Evolutionary conservation across 345 rosid species (phyloP).

Genomic region (Eucalyptus melliodora): DNA sequence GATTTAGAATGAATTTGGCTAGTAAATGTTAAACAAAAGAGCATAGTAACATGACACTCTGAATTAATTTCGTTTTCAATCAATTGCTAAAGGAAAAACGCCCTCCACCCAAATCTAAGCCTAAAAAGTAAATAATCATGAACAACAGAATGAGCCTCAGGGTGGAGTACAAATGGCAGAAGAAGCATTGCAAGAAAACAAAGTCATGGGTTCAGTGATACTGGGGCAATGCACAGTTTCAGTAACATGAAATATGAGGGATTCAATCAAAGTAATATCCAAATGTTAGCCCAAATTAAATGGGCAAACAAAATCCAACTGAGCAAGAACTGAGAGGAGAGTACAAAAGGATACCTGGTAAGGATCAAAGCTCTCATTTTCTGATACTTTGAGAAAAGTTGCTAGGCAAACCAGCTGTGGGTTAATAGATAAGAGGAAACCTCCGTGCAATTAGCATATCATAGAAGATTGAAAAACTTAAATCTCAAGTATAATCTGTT

Average conservation of each 20-base stretch:
- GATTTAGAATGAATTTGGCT: background rate
- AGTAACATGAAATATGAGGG: background rate
- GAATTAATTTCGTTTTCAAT: background rate
- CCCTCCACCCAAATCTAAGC: background rate
- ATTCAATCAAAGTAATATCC: background rate
- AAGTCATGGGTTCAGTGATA: background rate
- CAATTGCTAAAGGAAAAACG: background rate
- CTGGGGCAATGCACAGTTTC: background rate
- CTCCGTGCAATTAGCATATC: background rate
- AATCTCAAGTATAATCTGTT: background rate
- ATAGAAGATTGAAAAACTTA: background rate
- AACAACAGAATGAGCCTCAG: background rate
- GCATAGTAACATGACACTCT: background rate
- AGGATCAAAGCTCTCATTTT: conserved; percentile 78
- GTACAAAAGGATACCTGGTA: conserved; percentile 54
- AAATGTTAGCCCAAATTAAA: background rate
- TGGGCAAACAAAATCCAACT: background rate
- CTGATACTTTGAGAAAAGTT: conserved; percentile 86
- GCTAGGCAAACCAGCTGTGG: conserved; percentile 91
- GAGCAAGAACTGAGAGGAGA: background rate
- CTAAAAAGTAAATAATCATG: background rate
- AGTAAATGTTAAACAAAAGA: background rate
- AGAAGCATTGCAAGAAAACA: background rate
- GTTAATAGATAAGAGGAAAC: background rate
- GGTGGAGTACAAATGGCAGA: background rate